These are phyloP conservation scores for Populus hybrid DNA, from an alignment of 441 rosid species.

Conservation along the genomic window DNA sequence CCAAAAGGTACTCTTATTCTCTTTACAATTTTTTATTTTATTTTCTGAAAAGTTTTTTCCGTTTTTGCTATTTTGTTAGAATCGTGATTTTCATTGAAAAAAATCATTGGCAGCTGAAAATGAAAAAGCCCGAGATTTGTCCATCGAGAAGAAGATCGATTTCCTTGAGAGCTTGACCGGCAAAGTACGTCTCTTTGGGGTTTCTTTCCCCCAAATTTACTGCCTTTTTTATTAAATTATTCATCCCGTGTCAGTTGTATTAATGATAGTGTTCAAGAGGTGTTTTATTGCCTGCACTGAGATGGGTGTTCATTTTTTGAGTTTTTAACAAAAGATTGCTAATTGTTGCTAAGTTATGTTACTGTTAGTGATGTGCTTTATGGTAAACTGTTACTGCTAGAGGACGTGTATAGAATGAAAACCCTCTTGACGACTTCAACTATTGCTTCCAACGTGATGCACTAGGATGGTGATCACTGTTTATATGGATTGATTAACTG, in stretches of 20 bases:
- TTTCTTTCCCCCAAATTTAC: not conserved
- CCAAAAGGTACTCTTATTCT: slow-evolving; percentile 32
- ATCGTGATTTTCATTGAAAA: not conserved
- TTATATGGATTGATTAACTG: too few relatives aligned
- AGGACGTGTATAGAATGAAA: too few relatives aligned
- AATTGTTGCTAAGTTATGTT: not conserved
- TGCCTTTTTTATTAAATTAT: not conserved
- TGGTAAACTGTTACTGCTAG: not conserved
- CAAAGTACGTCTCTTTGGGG: slow-evolving; percentile 41
- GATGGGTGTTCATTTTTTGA: too few relatives aligned
- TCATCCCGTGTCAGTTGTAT: not conserved
- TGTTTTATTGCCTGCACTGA: too few relatives aligned
- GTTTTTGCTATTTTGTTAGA: not conserved
- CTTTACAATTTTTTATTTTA: not conserved
- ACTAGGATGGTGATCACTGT: too few relatives aligned
- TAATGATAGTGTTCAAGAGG: not conserved
- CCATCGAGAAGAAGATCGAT: slow-evolving; percentile 87
- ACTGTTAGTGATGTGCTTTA: not conserved
- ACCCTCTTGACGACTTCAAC: not conserved
- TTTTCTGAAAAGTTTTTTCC: not conserved
- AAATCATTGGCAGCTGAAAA: slow-evolving; percentile 46
- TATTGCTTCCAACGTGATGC: not conserved
- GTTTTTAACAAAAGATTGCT: not conserved
- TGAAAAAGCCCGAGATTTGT: slow-evolving; percentile 50
- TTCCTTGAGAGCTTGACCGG: slow-evolving; percentile 80